Conservation (phyloP, 2,329 filamentous ascomycete genomes). For the Pestalotiopsis sp. region DNA sequence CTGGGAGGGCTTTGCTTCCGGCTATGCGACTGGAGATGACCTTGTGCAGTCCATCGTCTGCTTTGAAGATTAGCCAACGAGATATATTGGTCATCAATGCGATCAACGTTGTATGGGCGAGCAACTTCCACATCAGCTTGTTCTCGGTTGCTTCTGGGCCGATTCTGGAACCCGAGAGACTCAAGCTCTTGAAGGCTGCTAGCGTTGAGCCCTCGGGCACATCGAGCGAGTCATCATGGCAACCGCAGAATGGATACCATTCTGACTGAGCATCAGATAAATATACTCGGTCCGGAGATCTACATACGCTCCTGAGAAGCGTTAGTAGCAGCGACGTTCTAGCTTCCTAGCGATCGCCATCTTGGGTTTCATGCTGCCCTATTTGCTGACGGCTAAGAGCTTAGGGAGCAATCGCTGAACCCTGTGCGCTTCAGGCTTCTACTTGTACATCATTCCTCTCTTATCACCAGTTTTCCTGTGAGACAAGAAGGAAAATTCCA, state of each 20-base stretch:
- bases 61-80: not conserved
- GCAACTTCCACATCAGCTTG: not conserved
- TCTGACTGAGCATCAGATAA: no score
- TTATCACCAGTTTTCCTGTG: no score
- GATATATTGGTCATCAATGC: not conserved
- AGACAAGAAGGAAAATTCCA: no score
- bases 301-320: no score
- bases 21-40: no score
- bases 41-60: not conserved
- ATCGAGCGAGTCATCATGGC: not conserved
- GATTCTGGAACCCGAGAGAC: not conserved
- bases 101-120: no score
- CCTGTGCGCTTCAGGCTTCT: not conserved
- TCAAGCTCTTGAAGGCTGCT: not conserved
- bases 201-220: not conserved
- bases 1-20: no score
- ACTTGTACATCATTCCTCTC: not conserved
- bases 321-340: not conserved
- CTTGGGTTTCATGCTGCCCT: not conserved
- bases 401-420: conserved; percentile 1
- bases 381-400: not conserved
- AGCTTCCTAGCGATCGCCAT: not conserved
- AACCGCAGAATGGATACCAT: not conserved
- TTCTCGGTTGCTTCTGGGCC: not conserved
- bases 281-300: no score